A percentile compares a stretch with the other conserved stretches of the same genome.
phyloP scores from a whole-genome alignment of 495 filamentous ascomycete genomes.

The Aspergillus avenaceus region DNA sequence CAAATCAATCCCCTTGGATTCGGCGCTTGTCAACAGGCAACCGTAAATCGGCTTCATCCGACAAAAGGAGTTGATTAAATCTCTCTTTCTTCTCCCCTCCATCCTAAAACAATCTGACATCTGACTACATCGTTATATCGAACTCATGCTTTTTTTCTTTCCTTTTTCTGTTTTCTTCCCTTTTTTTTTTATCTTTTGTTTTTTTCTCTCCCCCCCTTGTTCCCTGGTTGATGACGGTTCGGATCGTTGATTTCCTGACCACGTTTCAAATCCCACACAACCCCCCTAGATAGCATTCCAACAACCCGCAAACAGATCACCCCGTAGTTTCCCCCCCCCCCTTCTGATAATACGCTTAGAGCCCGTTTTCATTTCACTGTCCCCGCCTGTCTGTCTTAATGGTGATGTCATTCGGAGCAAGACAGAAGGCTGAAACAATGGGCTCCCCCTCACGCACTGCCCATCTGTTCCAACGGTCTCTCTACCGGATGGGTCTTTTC shows the following conservation, averaged over 20 bases:
- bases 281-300: conserved; percentile 4
- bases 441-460: neutral
- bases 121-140: no score
- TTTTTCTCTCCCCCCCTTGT: no score
- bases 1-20: no score
- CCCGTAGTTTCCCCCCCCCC: neutral
- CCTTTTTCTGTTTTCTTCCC: no score
- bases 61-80: no score
- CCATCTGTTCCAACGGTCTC: neutral
- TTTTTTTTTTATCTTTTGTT: no score
- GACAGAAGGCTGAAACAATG: neutral
- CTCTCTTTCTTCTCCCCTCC: no score
- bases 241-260: neutral
- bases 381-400: neutral
- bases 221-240: no score
- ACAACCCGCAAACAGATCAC: conserved; percentile 1
- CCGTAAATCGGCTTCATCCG: no score
- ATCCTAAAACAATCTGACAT: no score
- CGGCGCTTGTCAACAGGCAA: no score
- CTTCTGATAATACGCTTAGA: neutral
- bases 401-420: neutral
- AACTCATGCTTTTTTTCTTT: no score
- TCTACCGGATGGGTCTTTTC: conserved; percentile 14
- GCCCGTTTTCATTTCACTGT: neutral
- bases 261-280: conserved; percentile 7